A percentile compares a stretch with the other conserved stretches of the same genome.
phyloP scores from a whole-genome alignment of 1,139 yeast genomes.

The Sporopachydermia cereana region DNA sequence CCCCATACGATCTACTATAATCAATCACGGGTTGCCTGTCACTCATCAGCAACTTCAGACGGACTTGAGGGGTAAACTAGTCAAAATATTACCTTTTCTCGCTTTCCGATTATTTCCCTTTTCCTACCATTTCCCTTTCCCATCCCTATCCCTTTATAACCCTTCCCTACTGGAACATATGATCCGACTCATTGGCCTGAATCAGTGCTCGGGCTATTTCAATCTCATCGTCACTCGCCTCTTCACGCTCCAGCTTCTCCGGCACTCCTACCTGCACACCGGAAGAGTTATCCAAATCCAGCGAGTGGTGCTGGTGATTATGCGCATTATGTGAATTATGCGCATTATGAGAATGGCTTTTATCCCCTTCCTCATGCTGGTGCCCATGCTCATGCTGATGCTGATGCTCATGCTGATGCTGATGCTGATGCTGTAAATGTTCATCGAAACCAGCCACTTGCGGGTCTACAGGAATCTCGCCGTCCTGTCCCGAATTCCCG shows the following conservation, averaged over 20 bases:
- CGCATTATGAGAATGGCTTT: neutral
- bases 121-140: neutral
- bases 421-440: slow-evolving; percentile 24
- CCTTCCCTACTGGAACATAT: neutral
- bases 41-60: too few species aligned
- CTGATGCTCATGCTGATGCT: slow-evolving; percentile 6
- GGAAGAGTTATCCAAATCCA: slow-evolving; percentile 28
- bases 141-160: neutral
- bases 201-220: slow-evolving; percentile 58
- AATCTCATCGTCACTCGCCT: slow-evolving; percentile 35
- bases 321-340: slow-evolving; percentile 4
- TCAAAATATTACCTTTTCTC: too few species aligned
- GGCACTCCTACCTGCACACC: slow-evolving; percentile 9
- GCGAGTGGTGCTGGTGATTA: slow-evolving; percentile 5
- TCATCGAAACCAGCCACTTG: slow-evolving; percentile 44
- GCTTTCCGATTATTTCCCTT: neutral
- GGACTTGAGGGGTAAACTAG: too few species aligned
- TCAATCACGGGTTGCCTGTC: too few species aligned
- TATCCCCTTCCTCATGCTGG: slow-evolving; percentile 6
- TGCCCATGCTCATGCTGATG: slow-evolving; percentile 8
- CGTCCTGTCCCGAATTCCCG: slow-evolving; percentile 11
- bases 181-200: slow-evolving; percentile 37
- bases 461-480: slow-evolving; percentile 43
- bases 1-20: too few species aligned
- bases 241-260: slow-evolving; percentile 7